Base-by-base conservation (phyloP, 306 rosid genomes). In the Castanea sativa region DNA sequence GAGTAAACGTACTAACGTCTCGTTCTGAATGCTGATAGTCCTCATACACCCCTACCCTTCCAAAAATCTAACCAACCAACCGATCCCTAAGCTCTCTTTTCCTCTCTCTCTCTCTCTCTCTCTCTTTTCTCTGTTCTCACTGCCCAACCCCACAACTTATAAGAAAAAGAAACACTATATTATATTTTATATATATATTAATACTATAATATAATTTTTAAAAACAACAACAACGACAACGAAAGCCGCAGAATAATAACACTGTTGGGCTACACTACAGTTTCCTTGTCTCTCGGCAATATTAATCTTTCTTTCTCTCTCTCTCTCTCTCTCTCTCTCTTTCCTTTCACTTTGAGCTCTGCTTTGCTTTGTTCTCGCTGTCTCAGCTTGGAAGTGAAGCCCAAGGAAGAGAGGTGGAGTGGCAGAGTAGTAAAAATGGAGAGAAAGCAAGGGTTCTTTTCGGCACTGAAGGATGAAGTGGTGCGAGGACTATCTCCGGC, bases 401-500 rank as follows among this genome's bases (percentile, higher is more conserved):
- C 11, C 45, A 38, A 6, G 60, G 12, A 14, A 38, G 45, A 38
- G 45, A 7, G 45, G 45, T 38, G 45, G 45, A 18, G 58, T 73
- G 71, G 55, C 33, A 56, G 73, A 74, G 67, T 30, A n/a, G 80
- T 64, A 45, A 56, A 64, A 41, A 94, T 94, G 99, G 99, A 94
- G 83, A 84, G 91, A 38, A 94, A 94, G 80, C 97, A 90, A 76
- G 97, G 99, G 2, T 94, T 94, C 79, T 94, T 92, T 58, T 90
- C 95, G 19, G 86, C 97, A 3, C 91, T 94, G 0, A 94, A 89
- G 57, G 94, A 91, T 0, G 99, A 95, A 72, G 97, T 92, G 5
- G 96, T 90, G 13, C 83, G 99, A 69, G 98, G 99, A 2, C 80
- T 95, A 11, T 95, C 98, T 15, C 99, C 99, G 65, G 91, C 80